Evolutionary conservation across 805 yeast genomes (phyloP), one percentile per base, ranked within the genome.

Genomic region (Hanseniaspora vineae): DNA sequence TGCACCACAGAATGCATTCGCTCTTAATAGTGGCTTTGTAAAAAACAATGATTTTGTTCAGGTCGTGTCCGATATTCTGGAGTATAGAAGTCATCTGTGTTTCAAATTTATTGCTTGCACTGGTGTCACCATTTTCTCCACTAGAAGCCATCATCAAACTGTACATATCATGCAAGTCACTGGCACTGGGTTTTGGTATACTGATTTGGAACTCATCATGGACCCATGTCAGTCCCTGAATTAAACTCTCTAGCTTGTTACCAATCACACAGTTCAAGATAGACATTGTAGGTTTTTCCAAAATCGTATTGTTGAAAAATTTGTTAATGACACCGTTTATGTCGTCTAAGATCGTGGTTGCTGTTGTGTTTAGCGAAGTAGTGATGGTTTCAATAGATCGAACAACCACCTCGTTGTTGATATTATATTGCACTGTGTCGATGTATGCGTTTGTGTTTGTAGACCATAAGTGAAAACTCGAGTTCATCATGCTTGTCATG

Each of bases 211-310:
- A 70, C 52, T 84, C 69, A 35, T 80, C 67, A 54, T 81, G 70
- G 1, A 88, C 66, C 97, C 97, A 92, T 1, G 80, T 73, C 47
- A 89, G 64, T 0, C 94, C 97, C 31, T 74, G 58, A 52, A 84
- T 84, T 2, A 87, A 67, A 19, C 73, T 69, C 13, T 69, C 70
- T 6, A 90, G 61, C 56, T 90, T 92, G 44, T 81, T 69, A 15
- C 85, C 90, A 37, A 92, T 69, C 2, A 85, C 76, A 66, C 98
- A 90, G 32, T 80, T 78, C 3, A 89, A 83, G 0, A 87, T 77
- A 0, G 81, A 72, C 31, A 72, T 70, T 43, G 87, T 70, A 0
- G 94, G 84, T 1, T 60, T 59, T 44, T 78, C 75, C 11, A 90
- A 65, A 0, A 83, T 75, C 0, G 97, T 86, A 2, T 71, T 71